Evolutionary conservation across 192 early-diverging fungal species (phyloP), one percentile per base, ranked within the genome.

Genomic region (Coemansia sp.): DNA sequence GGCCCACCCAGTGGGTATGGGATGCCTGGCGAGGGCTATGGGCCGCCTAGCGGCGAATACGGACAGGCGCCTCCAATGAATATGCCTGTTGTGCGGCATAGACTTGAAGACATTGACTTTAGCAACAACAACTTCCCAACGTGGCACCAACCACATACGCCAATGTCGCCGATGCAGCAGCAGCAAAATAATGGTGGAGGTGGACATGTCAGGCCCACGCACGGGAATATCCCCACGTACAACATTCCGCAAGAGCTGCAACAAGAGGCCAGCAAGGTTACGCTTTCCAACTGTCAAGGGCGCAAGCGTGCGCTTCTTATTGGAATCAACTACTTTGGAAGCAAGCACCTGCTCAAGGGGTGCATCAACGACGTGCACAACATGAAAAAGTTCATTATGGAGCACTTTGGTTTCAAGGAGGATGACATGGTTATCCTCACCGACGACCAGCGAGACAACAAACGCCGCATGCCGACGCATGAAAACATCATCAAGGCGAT

Each of bases 241-340:
- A 74, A 71, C 63, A 78, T 83, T 22, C 76, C 80, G 0, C 72
- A 75, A 41, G 70, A 74, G 48, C 59, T 85, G 16, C 80, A 85
- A 68, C 80, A 85, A 60, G 71, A 82, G 22, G 79, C 76, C 37
- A 71, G 72, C 64, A 55, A 73, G 57, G 74, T 85, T 47, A 63
- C 64, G 12, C 72, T 79, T 26, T 85, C 84, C 32, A 78, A 85
- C 71, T 82, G 76, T 59, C 69, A 60, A 42, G 91, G 91, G 18
- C 84, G 89, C 51, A 91, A 92, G 77, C 86, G 88, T 18, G 95
- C 94, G 9, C 78, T 98, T 21, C 85, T 98, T 45, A 90, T 98
- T 65, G 96, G 96, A 21, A 94, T 97, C 79, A 98, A 98, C 73
- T 98, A 98, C 79, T 80, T 85, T 54, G 83, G 85, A 26, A 80